Conservation (phyloP, 768 basidiomycete genomes). For the Tulasnella calospora region DNA sequence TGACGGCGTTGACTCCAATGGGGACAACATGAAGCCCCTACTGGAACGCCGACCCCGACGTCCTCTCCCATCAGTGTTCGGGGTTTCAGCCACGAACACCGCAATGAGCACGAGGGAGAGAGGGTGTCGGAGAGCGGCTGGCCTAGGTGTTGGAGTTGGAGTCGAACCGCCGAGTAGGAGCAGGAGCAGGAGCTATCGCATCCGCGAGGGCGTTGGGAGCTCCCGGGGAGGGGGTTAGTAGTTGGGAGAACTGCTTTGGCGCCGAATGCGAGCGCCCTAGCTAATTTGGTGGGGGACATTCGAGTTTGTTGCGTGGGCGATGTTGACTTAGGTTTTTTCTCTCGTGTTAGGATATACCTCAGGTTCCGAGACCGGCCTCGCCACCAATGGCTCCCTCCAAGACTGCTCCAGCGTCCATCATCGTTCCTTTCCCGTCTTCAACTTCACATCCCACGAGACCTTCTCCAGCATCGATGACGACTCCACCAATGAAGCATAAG, state of each 20-base stretch:
- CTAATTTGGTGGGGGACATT: neutral
- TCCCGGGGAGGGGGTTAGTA: neutral
- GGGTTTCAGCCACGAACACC: neutral
- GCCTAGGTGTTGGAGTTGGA: constrained; percentile 80
- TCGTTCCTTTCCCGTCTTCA: constrained; percentile 1
- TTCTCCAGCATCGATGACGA: too few species aligned
- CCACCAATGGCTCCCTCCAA: neutral
- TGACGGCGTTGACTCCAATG: constrained; percentile 69
- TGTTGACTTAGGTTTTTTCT: neutral
- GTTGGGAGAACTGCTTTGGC: neutral
- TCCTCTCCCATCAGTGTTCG: neutral
- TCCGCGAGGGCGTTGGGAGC: constrained; percentile 28
- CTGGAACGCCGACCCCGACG: neutral
- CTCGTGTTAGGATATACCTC: neutral
- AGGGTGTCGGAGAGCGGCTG: constrained; percentile 51
- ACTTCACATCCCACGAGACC: neutral
- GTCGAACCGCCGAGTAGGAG: constrained; percentile 30
- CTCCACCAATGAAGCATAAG: too few species aligned
- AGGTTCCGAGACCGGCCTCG: neutral
- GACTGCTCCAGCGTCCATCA: neutral
- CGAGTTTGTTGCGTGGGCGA: too few species aligned
- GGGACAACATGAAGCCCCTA: constrained; percentile 43
- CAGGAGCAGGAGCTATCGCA: neutral
- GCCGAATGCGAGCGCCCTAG: neutral
- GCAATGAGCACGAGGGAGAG: constrained; percentile 30